Percentiles rank a stretch among this genome's conserved stretches.
These are phyloP conservation scores for Aspergillus neoniger DNA, from an alignment of 2,329 filamentous ascomycete species.

Conservation along the genomic window DNA sequence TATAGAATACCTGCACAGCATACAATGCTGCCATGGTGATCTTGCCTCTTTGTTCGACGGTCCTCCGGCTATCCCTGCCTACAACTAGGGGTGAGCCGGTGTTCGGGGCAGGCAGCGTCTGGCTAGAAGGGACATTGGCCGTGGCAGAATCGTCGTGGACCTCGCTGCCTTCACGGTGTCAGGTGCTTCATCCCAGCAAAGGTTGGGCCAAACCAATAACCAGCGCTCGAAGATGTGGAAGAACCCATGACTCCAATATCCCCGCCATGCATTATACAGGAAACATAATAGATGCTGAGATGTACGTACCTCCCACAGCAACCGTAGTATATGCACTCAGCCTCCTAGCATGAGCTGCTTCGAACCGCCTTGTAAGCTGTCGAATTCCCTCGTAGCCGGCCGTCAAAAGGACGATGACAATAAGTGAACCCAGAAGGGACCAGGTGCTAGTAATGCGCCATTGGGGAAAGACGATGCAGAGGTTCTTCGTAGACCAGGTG, in stretches of 20 bases:
- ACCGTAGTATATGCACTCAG: slow-evolving; percentile 49
- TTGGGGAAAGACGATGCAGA: slow-evolving; percentile 91
- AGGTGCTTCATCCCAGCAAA: slow-evolving; percentile 26
- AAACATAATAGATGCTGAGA: slow-evolving; percentile 11
- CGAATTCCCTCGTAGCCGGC: slow-evolving; percentile 93
- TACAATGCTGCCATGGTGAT: slow-evolving; percentile 81
- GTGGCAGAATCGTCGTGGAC: slow-evolving; percentile 32
- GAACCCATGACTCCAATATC: not conserved
- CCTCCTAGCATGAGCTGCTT: slow-evolving; percentile 56
- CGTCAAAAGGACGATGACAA: slow-evolving; percentile 77
- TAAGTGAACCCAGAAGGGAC: slow-evolving; percentile 77
- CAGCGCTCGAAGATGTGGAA: slow-evolving; percentile 6
- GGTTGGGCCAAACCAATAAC: slow-evolving; percentile 9
- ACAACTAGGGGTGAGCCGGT: slow-evolving; percentile 70
- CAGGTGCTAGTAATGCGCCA: slow-evolving; percentile 80
- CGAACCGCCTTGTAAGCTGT: slow-evolving; percentile 74
- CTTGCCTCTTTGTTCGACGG: slow-evolving; percentile 68
- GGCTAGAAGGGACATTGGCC: slow-evolving; percentile 26
- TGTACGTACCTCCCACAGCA: slow-evolving; percentile 35
- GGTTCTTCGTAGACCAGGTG: slow-evolving; percentile 89
- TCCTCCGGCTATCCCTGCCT: slow-evolving; percentile 68
- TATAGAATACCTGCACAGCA: slow-evolving; percentile 94
- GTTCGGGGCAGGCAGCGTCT: slow-evolving; percentile 40
- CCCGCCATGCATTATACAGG: slow-evolving; percentile 9
- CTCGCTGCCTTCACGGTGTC: slow-evolving; percentile 38